Evolutionary conservation across 1,284 basidiomycete species (phyloP).

Genomic region (Trichosporon asahii): DNA sequence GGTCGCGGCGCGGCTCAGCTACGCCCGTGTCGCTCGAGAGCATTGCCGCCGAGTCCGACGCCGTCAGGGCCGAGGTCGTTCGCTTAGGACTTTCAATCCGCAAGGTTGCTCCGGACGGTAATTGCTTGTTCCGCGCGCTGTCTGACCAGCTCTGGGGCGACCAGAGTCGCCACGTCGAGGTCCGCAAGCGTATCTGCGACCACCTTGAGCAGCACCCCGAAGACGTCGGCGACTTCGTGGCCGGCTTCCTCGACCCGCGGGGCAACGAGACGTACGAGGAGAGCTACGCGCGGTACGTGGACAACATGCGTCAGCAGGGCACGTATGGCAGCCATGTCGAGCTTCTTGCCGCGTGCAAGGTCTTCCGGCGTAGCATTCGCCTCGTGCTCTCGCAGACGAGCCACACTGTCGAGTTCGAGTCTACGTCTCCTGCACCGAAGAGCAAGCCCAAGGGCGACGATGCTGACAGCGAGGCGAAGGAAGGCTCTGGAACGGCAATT

Average conservation of each 20-base stretch:
- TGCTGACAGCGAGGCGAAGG: background rate
- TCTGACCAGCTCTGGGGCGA: constrained; percentile 46
- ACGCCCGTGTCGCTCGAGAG: constrained; percentile 29
- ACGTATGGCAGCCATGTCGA: constrained; percentile 46
- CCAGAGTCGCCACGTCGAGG: constrained; percentile 39
- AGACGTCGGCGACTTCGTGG: constrained; percentile 37
- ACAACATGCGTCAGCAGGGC: constrained; percentile 39
- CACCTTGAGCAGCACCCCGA: constrained; percentile 37
- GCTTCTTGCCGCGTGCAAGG: constrained; percentile 42
- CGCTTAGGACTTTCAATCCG: constrained; percentile 37
- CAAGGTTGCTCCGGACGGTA: constrained; percentile 47
- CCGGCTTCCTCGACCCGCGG: constrained; percentile 29
- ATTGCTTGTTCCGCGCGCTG: constrained; percentile 45
- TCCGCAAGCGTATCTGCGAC: constrained; percentile 43
- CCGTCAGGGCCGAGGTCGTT: constrained; percentile 29
- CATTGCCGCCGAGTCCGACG: constrained; percentile 29
- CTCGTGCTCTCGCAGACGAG: constrained; percentile 43
- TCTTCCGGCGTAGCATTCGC: constrained; percentile 41
- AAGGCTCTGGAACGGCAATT: background rate
- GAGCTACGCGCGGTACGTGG: constrained; percentile 38
- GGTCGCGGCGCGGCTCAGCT: constrained; percentile 19
- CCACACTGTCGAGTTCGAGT: constrained; percentile 37
- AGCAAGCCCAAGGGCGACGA: background rate
- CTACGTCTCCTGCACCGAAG: background rate
- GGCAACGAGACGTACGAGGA: constrained; percentile 33